Evolutionary conservation across 1,284 basidiomycete genomes (phyloP).

Genomic region (Inonotus hispidus): DNA sequence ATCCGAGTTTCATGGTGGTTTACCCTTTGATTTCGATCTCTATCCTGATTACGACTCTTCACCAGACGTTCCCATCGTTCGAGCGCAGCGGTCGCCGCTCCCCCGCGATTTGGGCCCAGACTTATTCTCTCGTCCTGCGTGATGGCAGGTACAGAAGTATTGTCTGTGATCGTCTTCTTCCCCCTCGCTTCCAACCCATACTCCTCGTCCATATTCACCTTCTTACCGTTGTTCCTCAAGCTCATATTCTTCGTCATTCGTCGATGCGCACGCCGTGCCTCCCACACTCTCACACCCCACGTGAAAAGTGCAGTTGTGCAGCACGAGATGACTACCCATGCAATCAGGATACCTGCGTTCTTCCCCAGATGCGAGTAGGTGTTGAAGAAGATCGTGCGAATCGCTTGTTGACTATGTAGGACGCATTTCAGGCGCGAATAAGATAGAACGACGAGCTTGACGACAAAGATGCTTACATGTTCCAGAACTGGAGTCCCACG

Average conservation of each 20-base stretch:
- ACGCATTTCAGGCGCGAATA: not conserved
- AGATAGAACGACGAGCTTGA: not conserved
- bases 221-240: not conserved
- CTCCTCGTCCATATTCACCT: not conserved
- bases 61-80: not conserved
- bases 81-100: not conserved
- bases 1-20: not conserved
- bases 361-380: slow-evolving; percentile 38
- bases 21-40: not conserved
- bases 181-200: not conserved
- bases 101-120: not conserved
- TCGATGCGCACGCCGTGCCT: not conserved
- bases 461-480: slow-evolving; percentile 6
- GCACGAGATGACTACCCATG: slow-evolving; percentile 36
- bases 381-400: slow-evolving; percentile 46
- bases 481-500: slow-evolving; percentile 42
- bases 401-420: slow-evolving; percentile 27
- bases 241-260: not conserved
- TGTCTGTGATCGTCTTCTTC: not conserved
- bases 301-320: slow-evolving; percentile 38
- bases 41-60: not conserved
- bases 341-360: slow-evolving; percentile 42
- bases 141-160: not conserved
- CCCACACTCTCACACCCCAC: slow-evolving; percentile 32
- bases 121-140: not conserved